Conservation (phyloP, 2,329 filamentous ascomycete genomes). For the Fusarium sp. region DNA sequence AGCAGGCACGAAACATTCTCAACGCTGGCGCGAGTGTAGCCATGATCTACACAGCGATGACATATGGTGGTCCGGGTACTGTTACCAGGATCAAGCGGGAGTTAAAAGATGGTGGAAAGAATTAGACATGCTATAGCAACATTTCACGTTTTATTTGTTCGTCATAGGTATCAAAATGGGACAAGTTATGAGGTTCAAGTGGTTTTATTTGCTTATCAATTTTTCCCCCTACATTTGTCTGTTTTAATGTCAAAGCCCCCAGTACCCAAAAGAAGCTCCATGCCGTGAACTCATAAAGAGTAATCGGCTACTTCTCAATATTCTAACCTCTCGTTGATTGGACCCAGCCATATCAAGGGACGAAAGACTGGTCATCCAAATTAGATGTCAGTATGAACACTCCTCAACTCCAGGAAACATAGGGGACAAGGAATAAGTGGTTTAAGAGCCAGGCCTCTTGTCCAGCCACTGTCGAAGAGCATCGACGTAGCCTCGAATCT, state of each 20-base stretch:
- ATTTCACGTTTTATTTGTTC: slow-evolving; percentile 38
- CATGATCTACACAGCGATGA: slow-evolving; percentile 86
- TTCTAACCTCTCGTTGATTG: neutral
- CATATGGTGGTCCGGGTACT: slow-evolving; percentile 72
- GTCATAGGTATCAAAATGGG: slow-evolving; percentile 13
- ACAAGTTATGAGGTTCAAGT: neutral
- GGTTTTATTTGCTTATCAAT: neutral
- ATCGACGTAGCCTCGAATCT: neutral
- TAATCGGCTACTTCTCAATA: neutral
- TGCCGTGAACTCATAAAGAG: neutral
- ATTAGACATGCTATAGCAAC: slow-evolving; percentile 35
- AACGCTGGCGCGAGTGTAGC: slow-evolving; percentile 91
- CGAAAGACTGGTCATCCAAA: neutral
- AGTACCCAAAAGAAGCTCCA: neutral
- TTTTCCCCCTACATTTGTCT: neutral
- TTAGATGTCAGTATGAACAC: neutral
- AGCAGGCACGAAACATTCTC: slow-evolving; percentile 82
- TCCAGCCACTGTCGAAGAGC: neutral
- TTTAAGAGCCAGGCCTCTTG: neutral
- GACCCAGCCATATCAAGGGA: neutral
- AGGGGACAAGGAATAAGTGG: neutral
- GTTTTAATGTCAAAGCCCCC: neutral
- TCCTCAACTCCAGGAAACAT: neutral
- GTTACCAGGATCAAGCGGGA: slow-evolving; percentile 73
- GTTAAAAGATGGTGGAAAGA: slow-evolving; percentile 59